phyloP scores from a whole-genome alignment of 2,329 filamentous ascomycete genomes.

The Diaporthe citri region DNA sequence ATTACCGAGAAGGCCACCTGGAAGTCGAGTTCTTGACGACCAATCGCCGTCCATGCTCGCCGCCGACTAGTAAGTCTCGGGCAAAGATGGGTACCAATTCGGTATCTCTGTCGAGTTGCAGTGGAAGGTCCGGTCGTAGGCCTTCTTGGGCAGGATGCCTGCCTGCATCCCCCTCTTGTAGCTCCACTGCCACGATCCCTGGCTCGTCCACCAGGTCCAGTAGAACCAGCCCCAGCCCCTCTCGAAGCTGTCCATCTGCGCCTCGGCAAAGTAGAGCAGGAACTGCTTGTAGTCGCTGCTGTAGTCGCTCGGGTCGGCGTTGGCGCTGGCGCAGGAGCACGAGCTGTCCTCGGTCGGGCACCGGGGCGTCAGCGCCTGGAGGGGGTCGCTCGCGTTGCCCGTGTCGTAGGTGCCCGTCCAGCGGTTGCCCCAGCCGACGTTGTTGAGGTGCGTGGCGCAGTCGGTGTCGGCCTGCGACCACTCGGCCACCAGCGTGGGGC shows the following conservation, averaged over 20 bases:
- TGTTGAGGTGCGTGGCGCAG: constrained; percentile 88
- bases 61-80: constrained; percentile 61
- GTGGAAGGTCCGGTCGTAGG: constrained; percentile 77
- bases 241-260: constrained; percentile 96
- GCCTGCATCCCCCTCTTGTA: constrained; percentile 84
- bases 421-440: constrained; percentile 87
- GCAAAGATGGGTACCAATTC: constrained; percentile 61
- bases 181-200: constrained; percentile 85
- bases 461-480: constrained; percentile 99
- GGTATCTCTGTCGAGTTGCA: constrained; percentile 69
- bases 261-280: constrained; percentile 90
- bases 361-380: constrained; percentile 74
- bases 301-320: constrained; percentile 78
- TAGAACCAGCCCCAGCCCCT: constrained; percentile 98
- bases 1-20: neutral
- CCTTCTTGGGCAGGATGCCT: constrained; percentile 83
- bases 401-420: constrained; percentile 91
- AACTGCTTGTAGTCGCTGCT: constrained; percentile 84
- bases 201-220: constrained; percentile 76
- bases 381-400: constrained; percentile 65
- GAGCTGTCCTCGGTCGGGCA: constrained; percentile 76
- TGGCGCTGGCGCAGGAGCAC: constrained; percentile 83
- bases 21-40: neutral
- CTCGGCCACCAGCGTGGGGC: constrained; percentile 94
- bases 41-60: neutral